Percentiles rank a stretch among this genome's conserved stretches.
These are phyloP conservation scores for Starmera quercuum DNA, from an alignment of 805 yeast species.

Conservation along the genomic window DNA sequence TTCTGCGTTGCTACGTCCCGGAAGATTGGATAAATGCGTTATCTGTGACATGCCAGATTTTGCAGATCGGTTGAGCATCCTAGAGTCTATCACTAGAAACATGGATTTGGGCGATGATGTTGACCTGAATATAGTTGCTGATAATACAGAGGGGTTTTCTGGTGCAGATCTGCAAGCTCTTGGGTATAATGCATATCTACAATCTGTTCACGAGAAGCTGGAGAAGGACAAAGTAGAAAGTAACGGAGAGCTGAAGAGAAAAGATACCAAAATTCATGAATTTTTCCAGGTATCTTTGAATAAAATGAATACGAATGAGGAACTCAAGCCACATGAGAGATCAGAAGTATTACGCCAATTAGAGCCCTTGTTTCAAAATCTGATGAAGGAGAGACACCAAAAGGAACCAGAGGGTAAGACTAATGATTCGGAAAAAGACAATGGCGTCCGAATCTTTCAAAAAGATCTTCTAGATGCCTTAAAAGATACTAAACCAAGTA, in stretches of 20 bases:
- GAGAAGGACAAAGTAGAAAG: constrained; percentile 32
- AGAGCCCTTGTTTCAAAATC: constrained; percentile 26
- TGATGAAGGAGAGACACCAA: constrained; percentile 3
- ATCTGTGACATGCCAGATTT: constrained; percentile 79
- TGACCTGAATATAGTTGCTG: constrained; percentile 48
- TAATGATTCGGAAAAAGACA: constrained; percentile 8
- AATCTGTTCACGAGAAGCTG: constrained; percentile 71
- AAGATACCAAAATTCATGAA: constrained; percentile 21
- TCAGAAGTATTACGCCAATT: constrained; percentile 34
- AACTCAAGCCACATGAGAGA: constrained; percentile 31
- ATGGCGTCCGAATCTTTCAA: constrained; percentile 38
- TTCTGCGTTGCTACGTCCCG: constrained; percentile 91
- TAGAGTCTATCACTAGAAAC: constrained; percentile 47
- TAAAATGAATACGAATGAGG: constrained; percentile 8
- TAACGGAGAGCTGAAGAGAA: constrained; percentile 12
- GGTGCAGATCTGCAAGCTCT: constrained; percentile 95
- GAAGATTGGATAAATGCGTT: constrained; percentile 88
- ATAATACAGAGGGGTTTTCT: constrained; percentile 65
- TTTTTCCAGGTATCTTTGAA: constrained; percentile 34
- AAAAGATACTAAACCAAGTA: constrained; percentile 80
- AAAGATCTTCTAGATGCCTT: constrained; percentile 56
- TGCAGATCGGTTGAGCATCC: constrained; percentile 67
- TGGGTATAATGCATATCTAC: constrained; percentile 83
- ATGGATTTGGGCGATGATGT: constrained; percentile 49
- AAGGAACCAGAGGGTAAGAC: constrained; percentile 1